Conservation (phyloP, 371 early-diverging fungal genomes). For the Saksenaea vasiformis region DNA sequence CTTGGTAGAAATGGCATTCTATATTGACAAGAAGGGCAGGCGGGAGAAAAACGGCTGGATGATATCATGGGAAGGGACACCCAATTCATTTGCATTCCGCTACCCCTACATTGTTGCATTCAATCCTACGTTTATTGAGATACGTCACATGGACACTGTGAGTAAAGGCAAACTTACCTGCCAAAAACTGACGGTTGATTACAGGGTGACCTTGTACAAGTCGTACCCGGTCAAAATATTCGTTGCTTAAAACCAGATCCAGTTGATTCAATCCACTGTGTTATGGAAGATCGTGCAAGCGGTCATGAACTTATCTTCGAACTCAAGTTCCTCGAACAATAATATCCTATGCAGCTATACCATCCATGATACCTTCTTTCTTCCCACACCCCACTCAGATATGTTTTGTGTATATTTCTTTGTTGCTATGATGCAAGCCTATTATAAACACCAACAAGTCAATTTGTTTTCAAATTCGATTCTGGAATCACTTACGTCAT, state of each 20-base stretch:
- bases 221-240: slow-evolving; percentile 47
- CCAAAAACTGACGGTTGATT: slow-evolving; percentile 18
- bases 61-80: slow-evolving; percentile 77
- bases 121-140: slow-evolving; percentile 84
- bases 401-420: neutral
- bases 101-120: slow-evolving; percentile 89
- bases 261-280: slow-evolving; percentile 47
- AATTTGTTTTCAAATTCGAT: too few relatives aligned
- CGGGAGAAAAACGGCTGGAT: slow-evolving; percentile 73
- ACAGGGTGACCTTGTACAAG: slow-evolving; percentile 52
- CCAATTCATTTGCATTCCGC: slow-evolving; percentile 72
- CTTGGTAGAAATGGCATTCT: slow-evolving; percentile 81
- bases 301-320: slow-evolving; percentile 31
- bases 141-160: slow-evolving; percentile 81
- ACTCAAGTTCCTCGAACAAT: slow-evolving; percentile 12
- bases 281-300: slow-evolving; percentile 29
- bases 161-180: neutral
- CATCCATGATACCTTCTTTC: neutral
- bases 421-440: neutral
- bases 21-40: slow-evolving; percentile 87
- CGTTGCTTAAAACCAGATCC: slow-evolving; percentile 51
- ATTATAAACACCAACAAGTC: too few relatives aligned
- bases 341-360: neutral
- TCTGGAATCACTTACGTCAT: too few relatives aligned
- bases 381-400: neutral